phyloP scores from a whole-genome alignment of 2,329 filamentous ascomycete genomes.

The Laburnicola sp. region DNA sequence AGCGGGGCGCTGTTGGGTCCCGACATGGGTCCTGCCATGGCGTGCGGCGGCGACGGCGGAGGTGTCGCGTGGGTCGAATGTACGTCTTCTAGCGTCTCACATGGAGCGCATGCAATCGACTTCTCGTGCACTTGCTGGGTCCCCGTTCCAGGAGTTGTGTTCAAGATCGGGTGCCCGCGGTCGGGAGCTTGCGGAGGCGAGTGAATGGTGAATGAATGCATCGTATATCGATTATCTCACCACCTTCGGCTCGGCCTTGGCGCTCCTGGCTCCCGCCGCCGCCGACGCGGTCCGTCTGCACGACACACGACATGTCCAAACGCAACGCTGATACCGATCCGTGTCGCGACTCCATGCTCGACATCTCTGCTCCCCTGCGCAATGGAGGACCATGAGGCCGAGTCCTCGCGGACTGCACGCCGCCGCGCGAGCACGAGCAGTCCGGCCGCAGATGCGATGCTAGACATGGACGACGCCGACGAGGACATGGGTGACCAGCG shows the following conservation, averaged over 20 bases:
- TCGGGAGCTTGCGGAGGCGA: not conserved
- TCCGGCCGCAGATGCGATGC: conserved; percentile 16
- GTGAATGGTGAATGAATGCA: not conserved
- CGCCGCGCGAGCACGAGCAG: conserved; percentile 18
- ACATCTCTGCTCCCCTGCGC: conserved; percentile 25
- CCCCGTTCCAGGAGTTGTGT: not conserved
- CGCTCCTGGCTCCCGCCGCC: conserved; percentile 32
- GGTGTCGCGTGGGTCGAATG: conserved; percentile 21
- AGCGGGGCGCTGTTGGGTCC: conserved; percentile 54
- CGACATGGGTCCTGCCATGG: conserved; percentile 12
- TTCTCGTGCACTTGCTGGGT: not conserved
- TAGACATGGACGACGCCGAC: conserved; percentile 3
- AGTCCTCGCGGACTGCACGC: conserved; percentile 38
- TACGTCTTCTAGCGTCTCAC: not conserved
- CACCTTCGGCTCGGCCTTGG: conserved; percentile 33
- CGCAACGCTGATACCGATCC: no score
- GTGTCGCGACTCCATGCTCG: conserved; percentile 32
- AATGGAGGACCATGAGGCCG: conserved; percentile 45
- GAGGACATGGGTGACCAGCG: conserved; percentile 21
- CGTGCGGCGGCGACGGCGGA: conserved; percentile 27
- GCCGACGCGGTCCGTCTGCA: conserved; percentile 24
- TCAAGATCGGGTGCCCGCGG: not conserved
- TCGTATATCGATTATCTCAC: conserved; percentile 41
- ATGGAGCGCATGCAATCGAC: conserved; percentile 2
- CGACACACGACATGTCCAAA: conserved; percentile 14